Evolutionary conservation across 2,329 filamentous ascomycete genomes (phyloP), one percentile per base, ranked within the genome.

Genomic region (Aspergillus caelatus): DNA sequence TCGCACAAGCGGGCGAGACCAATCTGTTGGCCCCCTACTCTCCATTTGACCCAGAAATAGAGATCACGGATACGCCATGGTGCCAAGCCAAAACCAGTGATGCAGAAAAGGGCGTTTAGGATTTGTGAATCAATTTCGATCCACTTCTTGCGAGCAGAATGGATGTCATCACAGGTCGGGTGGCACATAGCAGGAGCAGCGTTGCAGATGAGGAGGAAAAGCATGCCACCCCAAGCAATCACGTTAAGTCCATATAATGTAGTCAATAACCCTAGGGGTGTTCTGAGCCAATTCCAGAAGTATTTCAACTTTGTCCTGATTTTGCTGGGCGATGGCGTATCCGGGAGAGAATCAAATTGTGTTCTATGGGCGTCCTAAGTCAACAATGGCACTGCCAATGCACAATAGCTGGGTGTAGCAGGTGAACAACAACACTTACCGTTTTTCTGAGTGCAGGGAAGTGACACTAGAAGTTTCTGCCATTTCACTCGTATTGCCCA

Each of bases 191-290:
- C 78, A 1, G 74, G 80, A 75, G 81, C 92, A 34, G 84, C 92
- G 71, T 93, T 92, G 81, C 89, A 91, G 28, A 96, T 86, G 2
- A 97, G 82, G 21, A 96, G 81, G 78, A 96, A 96, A 36, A 96
- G 84, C 93, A 96, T 96, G 63, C 91, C 92, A 58, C 93, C 93
- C 93, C 93, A 96, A 0, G 91, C 93, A 10, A 96, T 86, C 23
- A 96, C 86, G 67, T 94, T 94, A 62, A 95, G 84, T 16, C 90
- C 88, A 77, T 96, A 96, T 9, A 96, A 75, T 2, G 89, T 91
- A 50, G 95, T 86, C 59, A 92, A 80, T 74, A 94, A 93, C 3
- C 93, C 92, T 61, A 91, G 77, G 0, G 90, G 90, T 0, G 92
- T 96, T 43, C 86, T 80, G 70, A 91, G 86, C 80, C 92, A 96